These are phyloP conservation scores for Leccinum disarticulatum DNA, from an alignment of 768 basidiomycete genomes.

Conservation along the genomic window DNA sequence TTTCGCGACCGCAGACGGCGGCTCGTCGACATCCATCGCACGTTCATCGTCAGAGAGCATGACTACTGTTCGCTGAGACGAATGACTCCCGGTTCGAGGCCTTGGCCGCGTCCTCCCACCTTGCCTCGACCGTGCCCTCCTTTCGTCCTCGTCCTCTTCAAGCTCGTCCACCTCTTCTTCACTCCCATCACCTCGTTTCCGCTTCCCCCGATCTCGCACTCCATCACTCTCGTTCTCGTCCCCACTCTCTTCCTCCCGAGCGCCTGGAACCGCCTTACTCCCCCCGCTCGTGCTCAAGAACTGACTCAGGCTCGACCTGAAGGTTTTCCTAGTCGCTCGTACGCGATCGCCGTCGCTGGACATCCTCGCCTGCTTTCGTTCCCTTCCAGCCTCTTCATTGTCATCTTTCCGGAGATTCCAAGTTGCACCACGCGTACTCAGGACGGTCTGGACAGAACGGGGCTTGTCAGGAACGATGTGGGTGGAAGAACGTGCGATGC, in stretches of 20 bases:
- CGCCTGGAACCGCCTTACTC: conserved; percentile 26
- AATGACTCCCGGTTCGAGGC: conserved; percentile 13
- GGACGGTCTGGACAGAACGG: conserved; percentile 38
- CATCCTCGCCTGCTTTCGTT: conserved; percentile 39
- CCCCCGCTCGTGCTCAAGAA: conserved; percentile 58
- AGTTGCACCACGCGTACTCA: conserved; percentile 51
- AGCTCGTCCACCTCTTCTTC: background rate
- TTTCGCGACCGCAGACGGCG: conserved; percentile 22
- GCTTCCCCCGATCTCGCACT: background rate
- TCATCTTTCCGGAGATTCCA: conserved; percentile 43
- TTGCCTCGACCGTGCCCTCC: background rate
- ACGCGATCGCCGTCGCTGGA: conserved; percentile 9
- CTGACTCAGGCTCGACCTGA: conserved; percentile 48
- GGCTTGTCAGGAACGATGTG: conserved; percentile 18
- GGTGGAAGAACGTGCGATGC: background rate
- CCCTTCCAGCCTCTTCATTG: conserved; percentile 22
- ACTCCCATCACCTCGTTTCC: background rate
- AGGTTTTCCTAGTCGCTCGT: conserved; percentile 28
- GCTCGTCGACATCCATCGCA: conserved; percentile 27
- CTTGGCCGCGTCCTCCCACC: conserved; percentile 9
- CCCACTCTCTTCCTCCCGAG: background rate
- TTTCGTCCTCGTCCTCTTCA: background rate
- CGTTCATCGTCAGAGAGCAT: conserved; percentile 26
- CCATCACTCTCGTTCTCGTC: background rate
- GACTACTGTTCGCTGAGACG: conserved; percentile 21